These are phyloP conservation scores for Lactarius hatsudake DNA, from an alignment of 768 basidiomycete genomes.

Conservation along the genomic window DNA sequence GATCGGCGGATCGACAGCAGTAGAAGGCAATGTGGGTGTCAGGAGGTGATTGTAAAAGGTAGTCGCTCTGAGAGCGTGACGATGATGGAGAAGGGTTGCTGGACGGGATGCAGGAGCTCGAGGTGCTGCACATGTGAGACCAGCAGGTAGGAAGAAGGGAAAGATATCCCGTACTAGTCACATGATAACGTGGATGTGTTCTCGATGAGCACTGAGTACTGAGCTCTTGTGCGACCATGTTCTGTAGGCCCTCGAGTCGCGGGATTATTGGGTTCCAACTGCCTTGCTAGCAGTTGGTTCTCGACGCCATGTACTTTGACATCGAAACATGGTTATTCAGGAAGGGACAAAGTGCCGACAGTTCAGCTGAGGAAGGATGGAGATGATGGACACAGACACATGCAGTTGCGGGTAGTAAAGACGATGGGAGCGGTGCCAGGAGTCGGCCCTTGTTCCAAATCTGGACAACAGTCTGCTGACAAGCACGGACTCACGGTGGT, in stretches of 20 bases:
- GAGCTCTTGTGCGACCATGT: slow-evolving; percentile 93
- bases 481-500: too few species aligned
- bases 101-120: slow-evolving; percentile 82
- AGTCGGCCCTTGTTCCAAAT: not conserved
- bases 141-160: not conserved
- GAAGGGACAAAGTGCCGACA: not conserved
- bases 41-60: slow-evolving; percentile 79
- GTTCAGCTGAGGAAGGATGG: not conserved
- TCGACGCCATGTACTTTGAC: not conserved
- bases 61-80: slow-evolving; percentile 78
- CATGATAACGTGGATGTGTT: slow-evolving; percentile 91
- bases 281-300: too few species aligned
- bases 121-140: slow-evolving; percentile 40
- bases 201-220: too few species aligned
- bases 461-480: too few species aligned
- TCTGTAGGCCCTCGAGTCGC: slow-evolving; percentile 73
- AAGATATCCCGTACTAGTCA: slow-evolving; percentile 68
- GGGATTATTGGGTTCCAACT: slow-evolving; percentile 45
- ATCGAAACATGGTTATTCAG: not conserved
- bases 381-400: not conserved
- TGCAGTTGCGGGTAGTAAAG: too few species aligned
- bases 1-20: slow-evolving; percentile 49
- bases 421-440: too few species aligned
- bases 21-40: slow-evolving; percentile 89
- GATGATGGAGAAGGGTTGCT: slow-evolving; percentile 60